Evolutionary conservation across 495 filamentous ascomycete genomes (phyloP).

Genomic region (Penicillium cosmopolitanum): DNA sequence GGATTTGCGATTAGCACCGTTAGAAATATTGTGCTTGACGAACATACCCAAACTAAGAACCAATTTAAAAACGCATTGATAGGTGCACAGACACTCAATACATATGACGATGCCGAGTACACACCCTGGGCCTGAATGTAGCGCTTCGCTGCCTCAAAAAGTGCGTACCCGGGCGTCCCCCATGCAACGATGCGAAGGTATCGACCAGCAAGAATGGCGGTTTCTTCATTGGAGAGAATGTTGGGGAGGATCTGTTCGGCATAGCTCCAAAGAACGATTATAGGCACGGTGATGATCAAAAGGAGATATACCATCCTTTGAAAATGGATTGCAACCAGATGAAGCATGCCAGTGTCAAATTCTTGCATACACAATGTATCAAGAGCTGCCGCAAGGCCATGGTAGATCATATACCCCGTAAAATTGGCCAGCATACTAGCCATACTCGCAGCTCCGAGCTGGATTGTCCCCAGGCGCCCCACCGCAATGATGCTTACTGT

Average conservation of each 20-base stretch:
- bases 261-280: slow-evolving; percentile 1
- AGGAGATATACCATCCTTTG: slow-evolving; percentile 4
- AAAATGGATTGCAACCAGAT: not conserved
- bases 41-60: slow-evolving; percentile 4
- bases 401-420: slow-evolving; percentile 2
- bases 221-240: slow-evolving; percentile 1
- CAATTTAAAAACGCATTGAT: not conserved
- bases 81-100: not conserved
- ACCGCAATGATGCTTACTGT: not conserved
- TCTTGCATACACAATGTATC: not conserved
- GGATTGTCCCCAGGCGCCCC: not conserved
- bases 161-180: not conserved
- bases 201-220: not conserved
- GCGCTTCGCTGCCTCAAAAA: not conserved
- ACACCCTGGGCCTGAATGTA: slow-evolving; percentile 4
- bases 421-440: slow-evolving; percentile 5
- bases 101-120: not conserved
- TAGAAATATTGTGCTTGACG: not conserved
- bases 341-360: not conserved
- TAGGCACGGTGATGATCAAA: not conserved
- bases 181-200: slow-evolving; percentile 1
- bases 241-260: not conserved
- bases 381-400: not conserved
- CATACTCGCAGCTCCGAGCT: slow-evolving; percentile 3
- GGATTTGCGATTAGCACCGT: not conserved